Base-by-base conservation (phyloP, 139 green algal species). In the Chlorella sp. region DNA sequence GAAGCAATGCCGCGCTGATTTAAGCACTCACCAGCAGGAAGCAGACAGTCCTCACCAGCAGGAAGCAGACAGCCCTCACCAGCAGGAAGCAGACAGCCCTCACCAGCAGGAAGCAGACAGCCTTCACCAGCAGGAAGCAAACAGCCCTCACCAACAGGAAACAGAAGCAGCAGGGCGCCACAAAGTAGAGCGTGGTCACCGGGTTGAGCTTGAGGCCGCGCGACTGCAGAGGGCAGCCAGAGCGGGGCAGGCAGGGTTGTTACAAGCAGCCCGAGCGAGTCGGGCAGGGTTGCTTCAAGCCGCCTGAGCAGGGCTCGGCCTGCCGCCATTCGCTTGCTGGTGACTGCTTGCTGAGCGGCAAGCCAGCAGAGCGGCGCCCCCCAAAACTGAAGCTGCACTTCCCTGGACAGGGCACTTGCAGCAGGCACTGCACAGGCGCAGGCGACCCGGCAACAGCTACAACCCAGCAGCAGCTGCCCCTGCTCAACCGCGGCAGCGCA, bases 171-270 rank as follows among this genome's bases (percentile, higher is more conserved):
- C 70, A 83, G 26, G 90, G 90, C 13, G 90, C 86, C 36, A 93
- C 87, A 76, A 91, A 93, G 90, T 93, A 93, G n/a, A 90, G 84
- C 4, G 89, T 91, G 62, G 90, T 93, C 51, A 91, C 84, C 19
- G 87, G 89, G 85, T 95, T 95, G 40, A 95, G 89, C 77, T 86
- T 90, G 32, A 93, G 87, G 4, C 92, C 92, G 6, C 89, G 80
- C 30, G 83, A 76, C 84, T 92, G 88, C 54, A 92, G 84, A 20
- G n/a, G 20, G 60, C 40, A 60, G 77, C 28, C 0, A 60, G 26
- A 16, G 36, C 11, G 22, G 43, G 70, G 67, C 40, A 32, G 38
- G 20, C 20, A 93, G 62, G 41, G 92, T 86, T 76, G 91, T 83
- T 28, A 92, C 84, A 56, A 30, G 60, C 2, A 20, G 67, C 44